Evolutionary conservation across 75 land plant species (phyloP), one percentile per base, ranked within the genome.

Genomic region (Azolla pinnata): DNA sequence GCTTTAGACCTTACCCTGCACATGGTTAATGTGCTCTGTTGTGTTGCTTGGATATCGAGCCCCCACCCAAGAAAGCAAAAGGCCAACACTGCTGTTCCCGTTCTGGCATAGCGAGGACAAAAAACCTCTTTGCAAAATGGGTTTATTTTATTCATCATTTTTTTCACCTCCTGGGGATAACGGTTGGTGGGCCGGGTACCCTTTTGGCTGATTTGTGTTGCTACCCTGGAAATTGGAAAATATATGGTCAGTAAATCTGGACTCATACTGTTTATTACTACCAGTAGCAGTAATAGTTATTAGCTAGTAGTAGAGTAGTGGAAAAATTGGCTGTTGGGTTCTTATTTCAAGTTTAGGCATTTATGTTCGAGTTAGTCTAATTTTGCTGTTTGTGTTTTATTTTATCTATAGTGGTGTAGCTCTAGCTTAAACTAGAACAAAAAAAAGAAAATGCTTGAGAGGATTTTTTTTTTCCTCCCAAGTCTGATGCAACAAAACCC

Each of bases 1-100:
- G 61, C 31, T 59, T 57, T 18, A 61, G 72, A 57, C 62, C 75
- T 53, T 73, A 73, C 57, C 75, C 75, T 45, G 50, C 75, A 19
- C 49, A 46, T 46, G 17, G 49, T 46, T 46, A 23, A 46, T 2
- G 2, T 14, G 23, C 14, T 55, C 70, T 54, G 70, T 45, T 57
- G 59, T 31, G 23, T 25, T 4, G 7, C 14, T 29, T 29, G 29
- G 59, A 31, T 57, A 18, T 23, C 2, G 49, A 17, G 2, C 23
- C n/a, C 4, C 49, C 17, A 18, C 21, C 49, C n/a, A n/a, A n/a
- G n/a, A n/a, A n/a, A n/a, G n/a, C n/a, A n/a, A n/a, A n/a, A n/a
- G n/a, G n/a, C n/a, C n/a, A n/a, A 46, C 10, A 4, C 2, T 46
- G n/a, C 49, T 46, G 49, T 14, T 46, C 49, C 49, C n/a, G 21